Conservation (phyloP, 2,329 filamentous ascomycete genomes). For the Aspergillus proliferans region DNA sequence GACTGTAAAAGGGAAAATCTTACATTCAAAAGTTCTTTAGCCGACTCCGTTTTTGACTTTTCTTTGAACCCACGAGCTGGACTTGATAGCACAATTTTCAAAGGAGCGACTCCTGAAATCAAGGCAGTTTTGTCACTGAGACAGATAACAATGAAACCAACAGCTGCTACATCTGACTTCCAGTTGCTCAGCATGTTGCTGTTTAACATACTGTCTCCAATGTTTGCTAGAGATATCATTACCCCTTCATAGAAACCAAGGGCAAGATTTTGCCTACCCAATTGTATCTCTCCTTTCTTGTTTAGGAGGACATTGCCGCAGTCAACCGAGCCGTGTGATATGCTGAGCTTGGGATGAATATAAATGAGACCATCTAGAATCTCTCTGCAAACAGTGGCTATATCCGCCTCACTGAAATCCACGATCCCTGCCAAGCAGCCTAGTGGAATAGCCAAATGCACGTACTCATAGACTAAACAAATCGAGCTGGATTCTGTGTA, state of each 20-base stretch:
- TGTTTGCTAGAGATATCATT: not conserved
- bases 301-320: constrained; percentile 8
- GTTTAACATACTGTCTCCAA: not conserved
- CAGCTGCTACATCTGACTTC: not conserved
- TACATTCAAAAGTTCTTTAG: not conserved
- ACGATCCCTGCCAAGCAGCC: too few species aligned
- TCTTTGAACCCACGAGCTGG: not conserved
- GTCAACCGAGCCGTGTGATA: constrained; percentile 1
- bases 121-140: not conserved
- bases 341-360: constrained; percentile 5
- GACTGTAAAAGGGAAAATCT: not conserved
- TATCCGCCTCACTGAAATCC: not conserved
- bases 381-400: constrained; percentile 10
- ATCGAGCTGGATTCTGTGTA: not conserved
- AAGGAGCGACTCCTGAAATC: not conserved
- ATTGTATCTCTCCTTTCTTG: constrained; percentile 7
- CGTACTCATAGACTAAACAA: too few species aligned
- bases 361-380: constrained; percentile 5
- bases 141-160: not conserved
- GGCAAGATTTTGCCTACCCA: constrained; percentile 4
- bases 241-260: not conserved
- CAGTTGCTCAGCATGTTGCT: not conserved
- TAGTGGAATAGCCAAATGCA: too few species aligned
- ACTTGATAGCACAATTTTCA: not conserved
- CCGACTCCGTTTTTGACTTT: not conserved